Conservation (phyloP, 805 yeast species). For the Saccharomyces paradoxus region DNA sequence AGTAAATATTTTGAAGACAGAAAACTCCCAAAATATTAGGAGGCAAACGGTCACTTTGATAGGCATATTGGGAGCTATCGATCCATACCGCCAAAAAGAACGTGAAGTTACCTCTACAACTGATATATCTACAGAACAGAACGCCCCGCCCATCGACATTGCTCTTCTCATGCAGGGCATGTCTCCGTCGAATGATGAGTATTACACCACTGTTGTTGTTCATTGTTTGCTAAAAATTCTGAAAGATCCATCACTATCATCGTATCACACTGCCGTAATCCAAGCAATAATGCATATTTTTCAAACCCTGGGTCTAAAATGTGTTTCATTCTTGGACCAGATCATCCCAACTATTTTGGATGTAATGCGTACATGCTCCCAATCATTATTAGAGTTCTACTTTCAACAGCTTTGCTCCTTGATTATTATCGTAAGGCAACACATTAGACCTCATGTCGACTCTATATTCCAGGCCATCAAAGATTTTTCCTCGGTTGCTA, state of each 20-base stretch:
- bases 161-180: slow-evolving; percentile 83
- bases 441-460: slow-evolving; percentile 70
- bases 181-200: slow-evolving; percentile 85
- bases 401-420: slow-evolving; percentile 77
- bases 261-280: slow-evolving; percentile 80
- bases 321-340: slow-evolving; percentile 77
- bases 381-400: slow-evolving; percentile 69
- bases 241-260: slow-evolving; percentile 71
- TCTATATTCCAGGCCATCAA: slow-evolving; percentile 63
- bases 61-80: slow-evolving; percentile 90
- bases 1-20: slow-evolving; percentile 71
- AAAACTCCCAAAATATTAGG: slow-evolving; percentile 61
- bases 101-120: slow-evolving; percentile 60
- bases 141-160: slow-evolving; percentile 82
- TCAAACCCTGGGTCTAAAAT: slow-evolving; percentile 74
- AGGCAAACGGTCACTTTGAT: slow-evolving; percentile 80
- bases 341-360: slow-evolving; percentile 76
- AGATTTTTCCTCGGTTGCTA: slow-evolving; percentile 53
- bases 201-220: slow-evolving; percentile 88
- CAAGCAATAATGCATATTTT: slow-evolving; percentile 87
- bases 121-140: slow-evolving; percentile 50
- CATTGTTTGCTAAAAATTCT: slow-evolving; percentile 71
- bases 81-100: slow-evolving; percentile 87
- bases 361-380: slow-evolving; percentile 72
- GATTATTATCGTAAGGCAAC: slow-evolving; percentile 76